Evolutionary conservation across 768 basidiomycete genomes (phyloP).

Genomic region (Clavulina sp.): DNA sequence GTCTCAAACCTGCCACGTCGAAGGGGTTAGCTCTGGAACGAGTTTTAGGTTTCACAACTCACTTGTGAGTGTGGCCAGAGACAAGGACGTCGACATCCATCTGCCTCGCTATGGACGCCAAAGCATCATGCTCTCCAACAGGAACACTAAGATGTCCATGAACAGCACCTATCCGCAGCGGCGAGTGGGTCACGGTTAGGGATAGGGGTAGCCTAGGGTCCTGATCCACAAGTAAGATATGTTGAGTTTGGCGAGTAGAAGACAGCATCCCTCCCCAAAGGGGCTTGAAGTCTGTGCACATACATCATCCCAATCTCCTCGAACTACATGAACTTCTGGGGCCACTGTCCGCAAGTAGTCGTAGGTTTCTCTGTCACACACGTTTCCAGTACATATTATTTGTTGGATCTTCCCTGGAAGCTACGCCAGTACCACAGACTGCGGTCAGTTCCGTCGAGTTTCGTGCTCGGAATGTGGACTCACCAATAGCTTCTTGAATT

Average conservation of each 20-base stretch:
- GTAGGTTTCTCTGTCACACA: slow-evolving; percentile 93
- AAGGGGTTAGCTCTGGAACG: neutral
- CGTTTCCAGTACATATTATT: slow-evolving; percentile 92
- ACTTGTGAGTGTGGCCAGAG: slow-evolving; percentile 91
- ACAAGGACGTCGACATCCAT: slow-evolving; percentile 97
- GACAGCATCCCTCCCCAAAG: neutral
- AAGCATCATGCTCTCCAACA: slow-evolving; percentile 78
- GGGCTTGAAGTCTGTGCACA: slow-evolving; percentile 14
- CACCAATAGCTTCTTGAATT: slow-evolving; percentile 89
- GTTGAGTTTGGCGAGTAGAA: neutral
- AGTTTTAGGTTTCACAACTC: slow-evolving; percentile 17
- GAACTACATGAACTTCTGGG: slow-evolving; percentile 78
- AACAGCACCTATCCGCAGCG: slow-evolving; percentile 80
- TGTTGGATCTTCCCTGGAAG: slow-evolving; percentile 95
- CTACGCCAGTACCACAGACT: slow-evolving; percentile 3
- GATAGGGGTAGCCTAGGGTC: slow-evolving; percentile 62
- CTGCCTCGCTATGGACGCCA: slow-evolving; percentile 73
- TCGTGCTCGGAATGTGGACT: slow-evolving; percentile 12
- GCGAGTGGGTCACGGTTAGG: slow-evolving; percentile 58
- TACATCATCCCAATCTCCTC: slow-evolving; percentile 94
- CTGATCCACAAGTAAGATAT: slow-evolving; percentile 18
- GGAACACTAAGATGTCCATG: slow-evolving; percentile 93
- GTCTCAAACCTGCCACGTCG: slow-evolving; percentile 64
- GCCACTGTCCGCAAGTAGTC: slow-evolving; percentile 92
- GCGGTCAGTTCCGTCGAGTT: neutral